Base-by-base conservation (phyloP, 208 protist genomes). In the Acanthamoeba quina region DNA sequence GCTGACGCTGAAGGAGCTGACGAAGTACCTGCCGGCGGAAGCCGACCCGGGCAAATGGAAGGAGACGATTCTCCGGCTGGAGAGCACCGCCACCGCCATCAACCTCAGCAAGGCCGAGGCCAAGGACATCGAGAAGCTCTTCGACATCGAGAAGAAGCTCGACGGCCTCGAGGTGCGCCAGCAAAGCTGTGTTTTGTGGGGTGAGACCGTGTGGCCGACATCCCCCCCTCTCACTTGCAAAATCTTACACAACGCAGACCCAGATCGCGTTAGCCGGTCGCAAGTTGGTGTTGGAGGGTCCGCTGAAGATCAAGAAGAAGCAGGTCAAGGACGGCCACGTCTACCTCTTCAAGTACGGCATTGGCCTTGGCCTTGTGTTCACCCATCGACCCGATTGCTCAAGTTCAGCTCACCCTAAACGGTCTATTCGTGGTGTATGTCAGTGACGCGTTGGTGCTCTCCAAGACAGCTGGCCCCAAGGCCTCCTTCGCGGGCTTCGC, bases 231-330 rank as follows among this genome's bases (percentile, higher is more conserved):
- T 44, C 41, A 44, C 41, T 44, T 44, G 41, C 41, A 44, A 24
- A 58, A 58, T 21, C 2, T 11, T 21, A 58, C 54, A 24, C 58
- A 11, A 11, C n/a, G 47, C 44, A 82, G 72, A 82, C 21, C 19
- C 72, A n/a, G 41, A 82, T 82, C 44, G 72, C 72, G 13, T 54
- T 82, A 41, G 72, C 44, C 44, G 72, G 72, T 6, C 72, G 72
- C 41, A 82, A 82, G 72, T 13, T 82, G 34, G 72, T 82, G 26
- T 15, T 82, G 44, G 72, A 82, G 72, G 72, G 72, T 17, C 44
- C 72, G 11, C 72, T 82, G 5, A 82, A 82, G 72, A 82, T 82
- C 72, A 82, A 37, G 44, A 82, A 82, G 72, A 82, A 82, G 72
- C 72, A 82, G 44, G 41, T 54, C 41, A 82, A 82, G 44, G 72